These are phyloP conservation scores for Lyophyllum shimeji DNA, from an alignment of 768 basidiomycete genomes.

Conservation along the genomic window DNA sequence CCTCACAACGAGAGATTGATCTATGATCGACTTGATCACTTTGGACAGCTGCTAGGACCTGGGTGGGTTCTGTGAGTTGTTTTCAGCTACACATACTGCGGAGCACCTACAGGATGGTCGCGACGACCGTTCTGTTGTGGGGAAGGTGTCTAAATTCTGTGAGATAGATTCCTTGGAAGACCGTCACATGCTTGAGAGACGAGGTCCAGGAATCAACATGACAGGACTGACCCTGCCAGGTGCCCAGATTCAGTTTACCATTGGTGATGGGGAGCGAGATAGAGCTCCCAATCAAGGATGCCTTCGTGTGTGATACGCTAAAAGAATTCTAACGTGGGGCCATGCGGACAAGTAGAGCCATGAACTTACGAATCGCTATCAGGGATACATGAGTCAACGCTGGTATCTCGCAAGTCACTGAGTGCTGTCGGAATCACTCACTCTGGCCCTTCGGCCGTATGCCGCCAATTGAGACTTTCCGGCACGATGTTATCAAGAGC, in stretches of 20 bases:
- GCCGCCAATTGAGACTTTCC: conserved; percentile 76
- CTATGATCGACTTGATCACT: background rate
- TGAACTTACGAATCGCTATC: conserved; percentile 70
- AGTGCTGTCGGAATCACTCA: conserved; percentile 34
- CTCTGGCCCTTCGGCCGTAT: conserved; percentile 94
- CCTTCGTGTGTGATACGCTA: conserved; percentile 90
- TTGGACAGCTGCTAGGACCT: background rate
- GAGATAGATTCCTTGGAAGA: conserved; percentile 72
- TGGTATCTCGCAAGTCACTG: no score
- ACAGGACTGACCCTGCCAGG: conserved; percentile 79
- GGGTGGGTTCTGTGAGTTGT: background rate
- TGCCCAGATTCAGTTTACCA: conserved; percentile 77
- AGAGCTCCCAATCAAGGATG: conserved; percentile 80
- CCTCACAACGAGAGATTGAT: background rate
- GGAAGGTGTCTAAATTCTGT: conserved; percentile 76
- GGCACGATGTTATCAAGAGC: conserved; percentile 88
- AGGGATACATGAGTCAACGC: conserved; percentile 1
- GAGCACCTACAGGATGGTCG: conserved; percentile 72
- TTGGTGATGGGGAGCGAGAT: conserved; percentile 83
- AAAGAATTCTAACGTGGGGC: conserved; percentile 1
- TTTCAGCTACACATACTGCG: background rate
- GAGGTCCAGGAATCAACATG: background rate
- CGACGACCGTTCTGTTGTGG: conserved; percentile 71
- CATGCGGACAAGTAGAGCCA: background rate
- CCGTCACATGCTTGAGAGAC: background rate